Evolutionary conservation across 129 eudicot genomes (phyloP).

Genomic region (Pseudognaphalium luteoalbum): DNA sequence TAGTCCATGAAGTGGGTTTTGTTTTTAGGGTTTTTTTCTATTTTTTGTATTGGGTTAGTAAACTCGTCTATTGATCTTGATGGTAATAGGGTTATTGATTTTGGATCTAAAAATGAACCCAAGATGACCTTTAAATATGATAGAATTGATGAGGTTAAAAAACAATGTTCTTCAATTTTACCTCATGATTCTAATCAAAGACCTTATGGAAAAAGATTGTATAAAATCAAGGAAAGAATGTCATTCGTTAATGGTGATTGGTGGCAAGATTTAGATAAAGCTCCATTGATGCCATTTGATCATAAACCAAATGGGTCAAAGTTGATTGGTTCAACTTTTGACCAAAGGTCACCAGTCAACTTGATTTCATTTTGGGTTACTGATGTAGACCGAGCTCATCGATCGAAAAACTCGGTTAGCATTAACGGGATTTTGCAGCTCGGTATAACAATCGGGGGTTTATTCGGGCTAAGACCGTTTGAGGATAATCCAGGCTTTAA

Average conservation of each 20-base stretch:
- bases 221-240: conserved; percentile 50
- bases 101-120: conserved; percentile 34
- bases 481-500: conserved; percentile 50
- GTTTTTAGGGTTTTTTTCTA: conserved; percentile 35
- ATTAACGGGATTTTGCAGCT: conserved; percentile 61
- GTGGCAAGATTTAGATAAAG: conserved; percentile 63
- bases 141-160: conserved; percentile 61
- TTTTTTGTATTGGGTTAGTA: conserved; percentile 34
- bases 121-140: conserved; percentile 52
- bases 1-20: conserved; percentile 35
- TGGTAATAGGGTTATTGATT: conserved; percentile 32
- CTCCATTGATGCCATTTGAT: conserved; percentile 84
- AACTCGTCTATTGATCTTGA: conserved; percentile 26
- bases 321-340: conserved; percentile 21
- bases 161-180: conserved; percentile 53
- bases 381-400: conserved; percentile 60
- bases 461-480: conserved; percentile 47
- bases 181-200: conserved; percentile 51
- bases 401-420: conserved; percentile 49
- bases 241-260: conserved; percentile 88
- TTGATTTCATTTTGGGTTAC: conserved; percentile 77
- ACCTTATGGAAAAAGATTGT: conserved; percentile 46
- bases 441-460: conserved; percentile 51
- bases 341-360: conserved; percentile 44
- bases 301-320: conserved; percentile 20